A percentile compares a stretch with the other conserved stretches of the same genome.
phyloP scores from a whole-genome alignment of 345 rosid genomes.

The Rhizophora apiculata region DNA sequence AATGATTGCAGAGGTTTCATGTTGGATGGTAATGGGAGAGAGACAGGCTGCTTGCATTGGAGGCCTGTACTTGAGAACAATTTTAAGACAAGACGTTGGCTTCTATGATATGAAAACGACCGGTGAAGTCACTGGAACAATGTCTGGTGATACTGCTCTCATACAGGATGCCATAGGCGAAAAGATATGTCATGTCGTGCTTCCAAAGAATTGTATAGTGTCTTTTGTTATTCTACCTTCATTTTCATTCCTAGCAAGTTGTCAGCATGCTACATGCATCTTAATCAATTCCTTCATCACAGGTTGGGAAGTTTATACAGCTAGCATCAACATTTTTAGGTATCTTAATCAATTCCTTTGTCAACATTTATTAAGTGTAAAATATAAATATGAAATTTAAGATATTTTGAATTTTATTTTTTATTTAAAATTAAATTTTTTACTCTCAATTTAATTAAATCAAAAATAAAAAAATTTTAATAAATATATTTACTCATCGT shows the following conservation, averaged over 20 bases:
- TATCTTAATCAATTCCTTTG: too few relatives aligned
- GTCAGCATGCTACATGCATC: background rate
- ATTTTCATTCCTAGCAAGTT: background rate
- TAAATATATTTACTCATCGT: too few relatives aligned
- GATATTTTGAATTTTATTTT: too few relatives aligned
- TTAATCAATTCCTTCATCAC: background rate
- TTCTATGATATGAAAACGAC: slow-evolving; percentile 80
- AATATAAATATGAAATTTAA: too few relatives aligned
- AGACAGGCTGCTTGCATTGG: slow-evolving; percentile 76
- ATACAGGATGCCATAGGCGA: slow-evolving; percentile 96
- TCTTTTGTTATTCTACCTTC: background rate
- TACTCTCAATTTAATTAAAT: too few relatives aligned
- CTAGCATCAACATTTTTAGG: slow-evolving; percentile 56
- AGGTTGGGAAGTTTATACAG: slow-evolving; percentile 84
- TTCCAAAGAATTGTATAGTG: background rate
- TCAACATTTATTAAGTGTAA: too few relatives aligned
- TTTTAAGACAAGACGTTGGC: slow-evolving; percentile 76
- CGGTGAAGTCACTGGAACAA: slow-evolving; percentile 83
- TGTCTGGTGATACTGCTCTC: slow-evolving; percentile 89
- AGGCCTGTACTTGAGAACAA: slow-evolving; percentile 68
- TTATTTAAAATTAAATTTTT: too few relatives aligned
- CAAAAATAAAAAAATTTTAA: too few relatives aligned
- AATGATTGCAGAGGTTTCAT: slow-evolving; percentile 60
- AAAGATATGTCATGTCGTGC: slow-evolving; percentile 30
- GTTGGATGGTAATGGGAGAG: slow-evolving; percentile 91